Base-by-base conservation (phyloP, 805 yeast genomes). In the Candida incommunis region DNA sequence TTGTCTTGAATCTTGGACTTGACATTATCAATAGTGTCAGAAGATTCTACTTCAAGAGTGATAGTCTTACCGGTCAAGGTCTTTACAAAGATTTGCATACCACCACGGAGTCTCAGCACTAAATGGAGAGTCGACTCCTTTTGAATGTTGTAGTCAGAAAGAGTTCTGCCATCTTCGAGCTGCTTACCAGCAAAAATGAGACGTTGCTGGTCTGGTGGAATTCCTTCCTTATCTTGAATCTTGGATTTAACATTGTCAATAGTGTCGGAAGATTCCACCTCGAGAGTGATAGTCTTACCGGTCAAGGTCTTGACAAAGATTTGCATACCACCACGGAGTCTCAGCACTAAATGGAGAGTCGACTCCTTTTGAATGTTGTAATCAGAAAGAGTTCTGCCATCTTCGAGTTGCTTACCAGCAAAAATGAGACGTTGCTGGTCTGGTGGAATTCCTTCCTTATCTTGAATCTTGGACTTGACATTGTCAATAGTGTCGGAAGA, bases 1-100 rank as follows among this genome's bases (percentile, higher is more conserved):
- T 85, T 85, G 71, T 85, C 95, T 68, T 83, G 94, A 60, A 85
- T 85, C 77, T 85, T 85, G 60, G 88, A 76, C 75, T 85, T 85
- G 66, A 85, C 95, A 61, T 85, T 85, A 73, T 85, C 95, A 65
- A 85, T 85, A 58, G 94, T 85, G 75, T 85, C 95, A 50, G 94
- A 83, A 51, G 94, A 83, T 70, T 85, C 95, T 57, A 85, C 90
- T 68, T 80, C 87, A 52, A 80, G 68, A 57, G 94, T 82, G 66
- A 82, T 82, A 53, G 94, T 67, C 85, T 90, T 90, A 76, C 97
- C 97, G 58, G 97, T 90, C 68, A 92, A 80, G 73, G 98, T 92
- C 77, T 90, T 92, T 74, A 92, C 97, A 75, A 90, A 92, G 77
- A 90, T 90, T 77, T 65, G 69, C 69, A 64, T 65, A n/a, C 37